These are phyloP conservation scores for Diddensiella santjacobensis DNA, from an alignment of 805 yeast genomes.

Conservation along the genomic window DNA sequence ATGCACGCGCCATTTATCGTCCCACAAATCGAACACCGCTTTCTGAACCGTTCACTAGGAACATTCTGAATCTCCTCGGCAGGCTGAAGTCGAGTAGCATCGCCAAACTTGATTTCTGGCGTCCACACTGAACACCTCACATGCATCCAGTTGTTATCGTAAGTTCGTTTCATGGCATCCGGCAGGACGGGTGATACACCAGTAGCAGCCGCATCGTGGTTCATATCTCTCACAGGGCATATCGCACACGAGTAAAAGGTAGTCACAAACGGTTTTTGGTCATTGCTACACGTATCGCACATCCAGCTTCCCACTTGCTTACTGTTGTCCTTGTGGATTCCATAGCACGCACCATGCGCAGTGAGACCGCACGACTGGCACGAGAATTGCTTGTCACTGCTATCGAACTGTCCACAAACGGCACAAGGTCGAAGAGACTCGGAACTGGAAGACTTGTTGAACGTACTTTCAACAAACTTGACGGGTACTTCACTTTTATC, in stretches of 20 bases:
- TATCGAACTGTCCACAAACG: slow-evolving; percentile 48
- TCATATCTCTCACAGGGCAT: slow-evolving; percentile 54
- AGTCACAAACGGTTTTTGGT: slow-evolving; percentile 54
- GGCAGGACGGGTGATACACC: slow-evolving; percentile 43
- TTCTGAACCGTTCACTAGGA: slow-evolving; percentile 31
- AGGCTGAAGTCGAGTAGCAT: slow-evolving; percentile 44
- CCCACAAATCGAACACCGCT: slow-evolving; percentile 39
- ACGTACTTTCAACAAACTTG: slow-evolving; percentile 6
- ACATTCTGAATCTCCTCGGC: slow-evolving; percentile 37
- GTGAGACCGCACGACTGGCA: slow-evolving; percentile 66
- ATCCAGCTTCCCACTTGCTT: slow-evolving; percentile 49
- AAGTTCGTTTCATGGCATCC: slow-evolving; percentile 68
- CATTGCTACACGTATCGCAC: slow-evolving; percentile 78
- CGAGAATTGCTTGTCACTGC: slow-evolving; percentile 41
- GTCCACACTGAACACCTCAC: slow-evolving; percentile 62
- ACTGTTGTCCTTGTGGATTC: slow-evolving; percentile 34
- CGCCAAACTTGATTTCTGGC: slow-evolving; percentile 43
- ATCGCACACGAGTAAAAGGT: slow-evolving; percentile 59
- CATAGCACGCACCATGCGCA: slow-evolving; percentile 72
- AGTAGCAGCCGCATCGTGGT: slow-evolving; percentile 43
- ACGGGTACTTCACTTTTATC: slow-evolving; percentile 15
- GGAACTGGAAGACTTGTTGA: slow-evolving; percentile 16
- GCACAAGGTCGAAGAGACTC: slow-evolving; percentile 44
- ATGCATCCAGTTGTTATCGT: slow-evolving; percentile 74
- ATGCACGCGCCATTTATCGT: slow-evolving; percentile 52